Evolutionary conservation across 2,329 filamentous ascomycete genomes (phyloP).

Genomic region (Hymenoscyphus occultus): DNA sequence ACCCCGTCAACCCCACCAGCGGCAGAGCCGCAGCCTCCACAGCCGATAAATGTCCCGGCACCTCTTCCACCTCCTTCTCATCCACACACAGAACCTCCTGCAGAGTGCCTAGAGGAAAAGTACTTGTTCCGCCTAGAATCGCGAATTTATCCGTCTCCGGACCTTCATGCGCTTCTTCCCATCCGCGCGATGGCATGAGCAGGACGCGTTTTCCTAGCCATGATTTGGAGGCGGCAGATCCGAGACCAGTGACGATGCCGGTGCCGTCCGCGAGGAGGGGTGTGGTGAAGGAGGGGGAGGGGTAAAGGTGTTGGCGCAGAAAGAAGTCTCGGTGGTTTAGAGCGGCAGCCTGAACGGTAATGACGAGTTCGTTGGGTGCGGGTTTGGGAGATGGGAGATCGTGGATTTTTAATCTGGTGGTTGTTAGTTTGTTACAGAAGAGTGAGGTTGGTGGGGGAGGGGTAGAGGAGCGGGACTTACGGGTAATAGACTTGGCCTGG

Average conservation of each 20-base stretch:
- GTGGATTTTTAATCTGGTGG: conserved; percentile 50
- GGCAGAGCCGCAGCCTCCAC: conserved; percentile 81
- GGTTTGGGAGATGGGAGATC: conserved; percentile 61
- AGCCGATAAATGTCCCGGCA: conserved; percentile 67
- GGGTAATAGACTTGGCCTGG: conserved; percentile 86
- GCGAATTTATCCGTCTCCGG: conserved; percentile 63
- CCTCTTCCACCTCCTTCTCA: conserved; percentile 70
- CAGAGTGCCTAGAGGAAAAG: conserved; percentile 65
- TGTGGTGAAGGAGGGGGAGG: conserved; percentile 72
- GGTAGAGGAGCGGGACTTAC: conserved; percentile 40
- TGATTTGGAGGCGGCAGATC: conserved; percentile 50
- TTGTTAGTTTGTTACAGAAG: conserved; percentile 37
- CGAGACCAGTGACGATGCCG: conserved; percentile 67
- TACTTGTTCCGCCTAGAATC: conserved; percentile 67
- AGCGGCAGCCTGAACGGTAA: conserved; percentile 74
- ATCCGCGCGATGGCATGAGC: conserved; percentile 74
- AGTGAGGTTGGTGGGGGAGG: conserved; percentile 31
- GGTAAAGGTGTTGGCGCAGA: conserved; percentile 89
- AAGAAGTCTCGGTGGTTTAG: conserved; percentile 96
- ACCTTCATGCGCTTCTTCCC: conserved; percentile 67
- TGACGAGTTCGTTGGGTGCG: conserved; percentile 64
- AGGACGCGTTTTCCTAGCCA: conserved; percentile 68
- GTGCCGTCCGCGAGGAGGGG: conserved; percentile 82
- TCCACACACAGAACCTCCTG: conserved; percentile 70
- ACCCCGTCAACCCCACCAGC: conserved; percentile 81